A percentile compares a stretch with the other conserved stretches of the same genome.
Conservation (phyloP, 2,329 filamentous ascomycete species). For the Alternaria burnsii region DNA sequence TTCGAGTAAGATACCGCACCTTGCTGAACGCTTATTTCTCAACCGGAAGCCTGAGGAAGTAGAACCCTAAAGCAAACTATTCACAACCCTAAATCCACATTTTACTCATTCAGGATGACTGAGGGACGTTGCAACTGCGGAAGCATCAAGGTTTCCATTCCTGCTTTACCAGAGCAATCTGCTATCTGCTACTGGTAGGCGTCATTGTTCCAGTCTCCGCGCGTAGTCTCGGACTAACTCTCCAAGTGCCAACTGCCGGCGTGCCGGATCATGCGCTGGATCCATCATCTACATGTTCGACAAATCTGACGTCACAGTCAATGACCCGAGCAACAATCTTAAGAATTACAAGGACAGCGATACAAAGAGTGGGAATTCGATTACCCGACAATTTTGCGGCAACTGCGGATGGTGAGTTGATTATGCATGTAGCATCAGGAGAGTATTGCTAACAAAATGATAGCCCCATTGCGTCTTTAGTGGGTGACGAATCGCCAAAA, state of each 20-base stretch:
- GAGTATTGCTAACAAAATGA: slow-evolving; percentile 3
- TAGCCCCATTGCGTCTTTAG: slow-evolving; percentile 35
- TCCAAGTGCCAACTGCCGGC: slow-evolving; percentile 41
- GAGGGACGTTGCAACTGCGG: slow-evolving; percentile 46
- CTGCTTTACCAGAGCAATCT: slow-evolving; percentile 31
- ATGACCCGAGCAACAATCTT: slow-evolving; percentile 30
- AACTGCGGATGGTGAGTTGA: slow-evolving; percentile 40
- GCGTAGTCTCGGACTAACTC: neutral
- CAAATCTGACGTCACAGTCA: slow-evolving; percentile 27
- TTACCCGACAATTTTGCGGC: slow-evolving; percentile 40
- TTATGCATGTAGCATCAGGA: neutral
- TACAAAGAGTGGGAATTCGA: slow-evolving; percentile 38
- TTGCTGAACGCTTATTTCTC: neutral
- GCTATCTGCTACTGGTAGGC: slow-evolving; percentile 43
- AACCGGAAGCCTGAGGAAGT: too few relatives aligned
- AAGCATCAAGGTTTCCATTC: slow-evolving; percentile 37
- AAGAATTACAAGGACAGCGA: slow-evolving; percentile 40
- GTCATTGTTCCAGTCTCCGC: too few relatives aligned
- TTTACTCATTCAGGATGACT: slow-evolving; percentile 20
- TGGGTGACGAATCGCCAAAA: slow-evolving; percentile 22
- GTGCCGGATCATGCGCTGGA: slow-evolving; percentile 32
- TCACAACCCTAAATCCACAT: neutral
- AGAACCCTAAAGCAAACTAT: neutral
- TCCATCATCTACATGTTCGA: slow-evolving; percentile 36
- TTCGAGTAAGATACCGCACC: neutral